These are phyloP conservation scores for Butyriboletus appendiculatus DNA, from an alignment of 1,284 basidiomycete species.

Conservation along the genomic window DNA sequence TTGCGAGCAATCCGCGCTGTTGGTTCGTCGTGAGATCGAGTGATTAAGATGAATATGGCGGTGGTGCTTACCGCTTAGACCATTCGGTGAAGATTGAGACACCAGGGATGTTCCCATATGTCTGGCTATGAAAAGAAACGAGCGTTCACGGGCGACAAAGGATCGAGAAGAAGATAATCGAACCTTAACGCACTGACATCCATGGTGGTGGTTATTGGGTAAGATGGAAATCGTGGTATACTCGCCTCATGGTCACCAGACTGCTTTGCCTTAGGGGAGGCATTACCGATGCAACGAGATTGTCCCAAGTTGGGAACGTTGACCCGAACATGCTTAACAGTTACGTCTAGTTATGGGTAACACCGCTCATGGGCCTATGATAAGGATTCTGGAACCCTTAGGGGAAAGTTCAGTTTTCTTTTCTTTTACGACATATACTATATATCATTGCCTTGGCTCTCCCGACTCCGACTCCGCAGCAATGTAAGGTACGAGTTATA, in stretches of 20 bases:
- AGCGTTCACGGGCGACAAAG: neutral
- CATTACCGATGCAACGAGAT: neutral
- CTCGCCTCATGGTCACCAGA: too few relatives aligned
- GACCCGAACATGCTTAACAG: too few relatives aligned
- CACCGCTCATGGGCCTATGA: too few relatives aligned
- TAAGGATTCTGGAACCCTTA: too few relatives aligned
- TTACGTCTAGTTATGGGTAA: too few relatives aligned
- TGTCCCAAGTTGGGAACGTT: too few relatives aligned
- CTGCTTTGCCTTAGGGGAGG: neutral
- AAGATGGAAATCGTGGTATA: neutral
- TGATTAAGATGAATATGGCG: neutral
- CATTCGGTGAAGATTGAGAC: constrained; percentile 21
- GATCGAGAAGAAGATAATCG: neutral
- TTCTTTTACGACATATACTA: too few relatives aligned
- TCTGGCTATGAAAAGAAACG: constrained; percentile 6
- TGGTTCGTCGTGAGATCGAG: neutral
- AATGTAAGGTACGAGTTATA: too few relatives aligned
- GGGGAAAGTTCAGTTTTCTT: too few relatives aligned
- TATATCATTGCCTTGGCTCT: too few relatives aligned
- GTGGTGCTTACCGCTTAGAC: constrained; percentile 14
- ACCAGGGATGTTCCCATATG: constrained; percentile 24
- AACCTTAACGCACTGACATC: constrained; percentile 6
- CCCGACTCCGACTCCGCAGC: too few relatives aligned
- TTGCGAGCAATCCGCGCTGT: constrained; percentile 14
- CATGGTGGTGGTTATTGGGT: constrained; percentile 22